Evolutionary conservation across 2,329 filamentous ascomycete species (phyloP).

Genomic region (Mollisiaceae sp.): DNA sequence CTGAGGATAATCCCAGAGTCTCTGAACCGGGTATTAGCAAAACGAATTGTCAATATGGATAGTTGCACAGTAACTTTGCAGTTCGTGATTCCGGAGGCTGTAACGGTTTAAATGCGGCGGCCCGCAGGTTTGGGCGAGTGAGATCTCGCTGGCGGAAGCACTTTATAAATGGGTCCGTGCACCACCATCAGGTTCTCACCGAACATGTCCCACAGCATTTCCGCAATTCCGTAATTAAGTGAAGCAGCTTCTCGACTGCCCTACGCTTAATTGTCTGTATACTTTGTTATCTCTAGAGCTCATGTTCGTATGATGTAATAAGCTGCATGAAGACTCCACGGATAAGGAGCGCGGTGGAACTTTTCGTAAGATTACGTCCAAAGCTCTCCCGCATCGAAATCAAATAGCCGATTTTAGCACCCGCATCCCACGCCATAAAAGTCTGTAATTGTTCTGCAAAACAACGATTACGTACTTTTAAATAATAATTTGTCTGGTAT

Average conservation of each 20-base stretch:
- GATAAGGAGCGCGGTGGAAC: too few species aligned
- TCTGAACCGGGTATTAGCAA: neutral
- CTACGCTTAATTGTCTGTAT: neutral
- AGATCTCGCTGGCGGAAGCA: too few species aligned
- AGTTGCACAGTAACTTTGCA: too few species aligned
- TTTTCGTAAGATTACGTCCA: too few species aligned
- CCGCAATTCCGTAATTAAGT: neutral
- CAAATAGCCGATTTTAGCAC: too few species aligned
- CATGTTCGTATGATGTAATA: neutral
- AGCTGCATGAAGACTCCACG: neutral
- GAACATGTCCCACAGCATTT: too few species aligned
- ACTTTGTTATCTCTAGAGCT: neutral
- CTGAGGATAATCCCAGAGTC: neutral
- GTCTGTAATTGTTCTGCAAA: too few species aligned
- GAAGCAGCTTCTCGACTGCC: neutral
- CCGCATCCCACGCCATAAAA: too few species aligned
- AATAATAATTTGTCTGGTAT: too few species aligned
- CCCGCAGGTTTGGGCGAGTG: neutral
- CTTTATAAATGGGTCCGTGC: neutral
- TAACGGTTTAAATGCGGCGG: neutral
- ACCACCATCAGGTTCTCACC: neutral
- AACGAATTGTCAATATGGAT: constrained; percentile 1
- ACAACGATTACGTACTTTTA: too few species aligned
- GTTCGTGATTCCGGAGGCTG: neutral
- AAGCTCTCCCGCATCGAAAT: too few species aligned